Evolutionary conservation across 108 stramenopile species (phyloP).

Genomic region (Cyclotella cryptica): DNA sequence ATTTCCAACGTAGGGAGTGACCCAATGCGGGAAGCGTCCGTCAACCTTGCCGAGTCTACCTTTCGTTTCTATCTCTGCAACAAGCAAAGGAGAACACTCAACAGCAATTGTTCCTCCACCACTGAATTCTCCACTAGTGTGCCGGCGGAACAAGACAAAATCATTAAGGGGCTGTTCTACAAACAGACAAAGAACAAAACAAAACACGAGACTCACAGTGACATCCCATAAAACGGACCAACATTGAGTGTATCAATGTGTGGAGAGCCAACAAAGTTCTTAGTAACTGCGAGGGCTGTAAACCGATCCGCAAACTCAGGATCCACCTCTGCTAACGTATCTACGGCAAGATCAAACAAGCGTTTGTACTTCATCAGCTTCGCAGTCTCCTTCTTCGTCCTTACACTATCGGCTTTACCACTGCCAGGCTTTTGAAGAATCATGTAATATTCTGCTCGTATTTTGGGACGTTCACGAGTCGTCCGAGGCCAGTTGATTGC

Average conservation of each 20-base stretch:
- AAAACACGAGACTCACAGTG: conserved; percentile 49
- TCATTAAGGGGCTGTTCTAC: neutral
- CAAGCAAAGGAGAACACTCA: conserved; percentile 53
- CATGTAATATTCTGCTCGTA: conserved; percentile 69
- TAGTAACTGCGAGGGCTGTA: conserved; percentile 72
- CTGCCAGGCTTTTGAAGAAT: conserved; percentile 55
- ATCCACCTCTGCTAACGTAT: conserved; percentile 58
- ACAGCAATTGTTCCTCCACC: conserved; percentile 63
- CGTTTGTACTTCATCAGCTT: conserved; percentile 55
- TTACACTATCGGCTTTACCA: conserved; percentile 30
- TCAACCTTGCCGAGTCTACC: conserved; percentile 70
- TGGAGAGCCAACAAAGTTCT: conserved; percentile 66
- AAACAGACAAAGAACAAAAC: neutral
- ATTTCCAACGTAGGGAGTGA: conserved; percentile 58
- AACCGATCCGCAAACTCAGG: conserved; percentile 55
- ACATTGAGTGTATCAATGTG: conserved; percentile 77
- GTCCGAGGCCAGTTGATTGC: conserved; percentile 44
- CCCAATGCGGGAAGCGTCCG: conserved; percentile 79
- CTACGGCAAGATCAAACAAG: conserved; percentile 61
- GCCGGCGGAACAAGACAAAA: neutral
- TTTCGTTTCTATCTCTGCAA: conserved; percentile 65
- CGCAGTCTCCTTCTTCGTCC: conserved; percentile 51
- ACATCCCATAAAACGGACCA: conserved; percentile 74
- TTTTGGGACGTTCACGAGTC: conserved; percentile 61
- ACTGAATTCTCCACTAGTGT: conserved; percentile 40